Conservation (phyloP, 2,329 filamentous ascomycete genomes). For the Fusarium sp. region DNA sequence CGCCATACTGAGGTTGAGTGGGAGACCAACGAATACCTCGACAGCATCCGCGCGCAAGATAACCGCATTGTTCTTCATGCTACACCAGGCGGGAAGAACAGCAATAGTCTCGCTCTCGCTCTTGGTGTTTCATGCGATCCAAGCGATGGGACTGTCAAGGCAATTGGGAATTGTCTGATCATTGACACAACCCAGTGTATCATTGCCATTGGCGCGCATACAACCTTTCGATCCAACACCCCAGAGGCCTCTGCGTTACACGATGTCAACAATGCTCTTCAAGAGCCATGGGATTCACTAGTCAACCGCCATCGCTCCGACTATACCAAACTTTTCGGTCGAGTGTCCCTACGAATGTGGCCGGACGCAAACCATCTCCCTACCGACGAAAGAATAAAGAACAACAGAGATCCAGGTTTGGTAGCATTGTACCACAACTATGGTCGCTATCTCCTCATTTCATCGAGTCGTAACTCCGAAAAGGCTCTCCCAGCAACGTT, state of each 20-base stretch:
- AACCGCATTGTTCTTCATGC: conserved; percentile 38
- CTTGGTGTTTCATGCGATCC: conserved; percentile 26
- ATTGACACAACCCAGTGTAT: conserved; percentile 28
- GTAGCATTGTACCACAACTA: conserved; percentile 52
- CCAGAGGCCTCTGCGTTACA: conserved; percentile 38
- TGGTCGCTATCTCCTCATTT: conserved; percentile 53
- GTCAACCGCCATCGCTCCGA: conserved; percentile 39
- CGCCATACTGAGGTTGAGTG: conserved; percentile 42
- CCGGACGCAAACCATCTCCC: conserved; percentile 40
- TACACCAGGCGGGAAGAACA: conserved; percentile 42
- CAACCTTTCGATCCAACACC: conserved; percentile 42
- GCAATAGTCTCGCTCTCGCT: conserved; percentile 37
- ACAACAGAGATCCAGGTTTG: conserved; percentile 47
- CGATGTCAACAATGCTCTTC: conserved; percentile 45
- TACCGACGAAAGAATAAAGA: conserved; percentile 38
- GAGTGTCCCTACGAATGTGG: conserved; percentile 40
- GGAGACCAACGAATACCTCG: conserved; percentile 48
- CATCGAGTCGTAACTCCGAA: conserved; percentile 39
- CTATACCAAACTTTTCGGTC: conserved; percentile 32
- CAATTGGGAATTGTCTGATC: conserved; percentile 38
- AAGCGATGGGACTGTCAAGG: conserved; percentile 15
- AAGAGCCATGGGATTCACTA: conserved; percentile 28
- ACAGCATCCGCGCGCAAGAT: conserved; percentile 41
- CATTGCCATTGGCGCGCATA: conserved; percentile 43
- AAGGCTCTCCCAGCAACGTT: conserved; percentile 52